Evolutionary conservation across 2,329 filamentous ascomycete species (phyloP), one percentile per base, ranked within the genome.

Genomic region (Aspergillaceae sp.): DNA sequence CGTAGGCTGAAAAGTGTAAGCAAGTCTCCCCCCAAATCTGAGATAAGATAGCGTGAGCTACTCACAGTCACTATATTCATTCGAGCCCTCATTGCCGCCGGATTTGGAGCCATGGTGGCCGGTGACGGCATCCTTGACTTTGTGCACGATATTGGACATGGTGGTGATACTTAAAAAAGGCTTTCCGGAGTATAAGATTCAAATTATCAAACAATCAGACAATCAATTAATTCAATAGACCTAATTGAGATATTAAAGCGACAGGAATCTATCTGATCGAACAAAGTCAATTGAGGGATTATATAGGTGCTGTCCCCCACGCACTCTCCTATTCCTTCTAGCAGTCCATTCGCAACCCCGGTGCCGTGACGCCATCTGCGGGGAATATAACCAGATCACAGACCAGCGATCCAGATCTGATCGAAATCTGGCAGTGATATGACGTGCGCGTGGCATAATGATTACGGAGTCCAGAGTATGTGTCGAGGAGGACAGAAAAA

Each of bases 121-220:
- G 28, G 55, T 57, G 43, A 76, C 49, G 51, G 59, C 69, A 36
- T 74, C 67, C 59, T 74, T 76, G 45, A 74, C 66, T 49, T 74
- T 75, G 58, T 74, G 64, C 46, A 73, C 55, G 45, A 73, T 56
- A 43, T 59, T 58, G 35, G 70, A 71, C 73, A 75, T 76, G 49
- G 46, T 65, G 65, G 46, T 19, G 19, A 19, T 19, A 2, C 19
- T 19, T 2, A 19, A 19, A 19, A 19, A 2, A 19, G 19, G 19
- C 1, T 19, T 19, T 19, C 19, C 19, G 19, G 19, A 19, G 19
- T 19, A 19, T 19, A 19, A 19, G 19, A 19, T 19, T 19, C 19
- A 19, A 19, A 1, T 19, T 19, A 19, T 11, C 4, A n/a, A 3
- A n/a, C 2, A 19, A 19, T 19, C 19, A 19, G 19, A 19, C 19